Percentiles rank a stretch among this genome's conserved stretches.
Conservation (phyloP, 495 filamentous ascomycete genomes). For the Parachaetomium inaequale region DNA sequence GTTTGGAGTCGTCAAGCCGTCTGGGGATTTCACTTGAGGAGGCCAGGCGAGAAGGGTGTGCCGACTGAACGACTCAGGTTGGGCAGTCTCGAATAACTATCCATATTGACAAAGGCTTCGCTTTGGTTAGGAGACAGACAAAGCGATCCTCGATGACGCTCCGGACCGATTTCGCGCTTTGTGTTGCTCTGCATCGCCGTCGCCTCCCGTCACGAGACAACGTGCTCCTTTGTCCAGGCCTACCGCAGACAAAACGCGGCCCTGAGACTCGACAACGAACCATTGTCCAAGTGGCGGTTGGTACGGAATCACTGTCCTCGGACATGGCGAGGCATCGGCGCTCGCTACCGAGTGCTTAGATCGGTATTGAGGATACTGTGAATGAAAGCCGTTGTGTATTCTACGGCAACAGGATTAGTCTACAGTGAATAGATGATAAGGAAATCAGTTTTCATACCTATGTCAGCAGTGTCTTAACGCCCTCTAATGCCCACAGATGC, state of each 20-base stretch:
- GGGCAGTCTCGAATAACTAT: neutral
- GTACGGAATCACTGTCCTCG: neutral
- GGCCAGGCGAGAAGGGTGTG: neutral
- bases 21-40: neutral
- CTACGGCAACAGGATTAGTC: neutral
- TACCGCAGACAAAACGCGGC: neutral
- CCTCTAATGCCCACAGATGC: slow-evolving; percentile 10
- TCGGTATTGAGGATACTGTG: neutral
- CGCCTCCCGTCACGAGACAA: neutral
- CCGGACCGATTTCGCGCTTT: slow-evolving; percentile 11
- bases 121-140: neutral
- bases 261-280: neutral
- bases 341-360: too few relatives aligned
- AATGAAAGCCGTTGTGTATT: neutral
- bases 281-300: neutral
- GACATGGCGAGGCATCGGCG: neutral
- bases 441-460: neutral
- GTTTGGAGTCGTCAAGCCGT: neutral
- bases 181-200: neutral
- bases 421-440: neutral
- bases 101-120: neutral
- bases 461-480: slow-evolving; percentile 2
- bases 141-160: neutral
- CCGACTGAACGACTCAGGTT: neutral
- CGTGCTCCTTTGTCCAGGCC: neutral